Percentiles rank a stretch among this genome's conserved stretches.
These are phyloP conservation scores for Neohortaea acidophila DNA, from an alignment of 495 filamentous ascomycete genomes.

Conservation along the genomic window DNA sequence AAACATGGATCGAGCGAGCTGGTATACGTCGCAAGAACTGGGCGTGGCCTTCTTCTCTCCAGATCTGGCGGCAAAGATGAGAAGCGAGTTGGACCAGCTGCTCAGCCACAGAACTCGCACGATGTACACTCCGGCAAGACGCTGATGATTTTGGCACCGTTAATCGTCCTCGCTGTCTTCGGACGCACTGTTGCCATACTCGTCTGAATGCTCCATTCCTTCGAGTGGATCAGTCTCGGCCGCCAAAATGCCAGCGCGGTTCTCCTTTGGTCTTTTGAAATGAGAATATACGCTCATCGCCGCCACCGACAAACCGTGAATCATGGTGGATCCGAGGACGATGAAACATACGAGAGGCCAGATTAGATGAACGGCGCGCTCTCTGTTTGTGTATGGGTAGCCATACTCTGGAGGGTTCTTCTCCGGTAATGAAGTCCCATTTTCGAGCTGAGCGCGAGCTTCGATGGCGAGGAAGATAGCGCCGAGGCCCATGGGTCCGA, in stretches of 20 bases:
- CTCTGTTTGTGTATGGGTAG: conserved; percentile 14
- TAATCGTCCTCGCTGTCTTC: too few relatives aligned
- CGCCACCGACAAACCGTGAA: conserved; percentile 34
- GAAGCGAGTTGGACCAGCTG: neutral
- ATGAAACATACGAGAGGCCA: conserved; percentile 38
- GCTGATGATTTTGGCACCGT: too few relatives aligned
- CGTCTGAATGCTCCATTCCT: conserved; percentile 32
- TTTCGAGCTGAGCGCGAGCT: conserved; percentile 33
- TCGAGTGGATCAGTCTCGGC: conserved; percentile 28
- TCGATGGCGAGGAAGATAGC: conserved; percentile 38
- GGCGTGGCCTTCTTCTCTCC: conserved; percentile 45
- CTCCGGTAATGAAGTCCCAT: conserved; percentile 23
- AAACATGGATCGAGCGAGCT: conserved; percentile 63
- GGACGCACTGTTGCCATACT: too few relatives aligned
- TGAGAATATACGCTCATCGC: conserved; percentile 31
- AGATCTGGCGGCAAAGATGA: neutral
- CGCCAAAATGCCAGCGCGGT: conserved; percentile 25
- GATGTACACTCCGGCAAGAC: too few relatives aligned
- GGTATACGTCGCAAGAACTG: conserved; percentile 65
- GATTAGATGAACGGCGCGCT: conserved; percentile 27
- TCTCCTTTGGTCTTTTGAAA: conserved; percentile 25
- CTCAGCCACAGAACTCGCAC: neutral
- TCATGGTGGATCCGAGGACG: conserved; percentile 32
- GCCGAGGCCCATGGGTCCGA: conserved; percentile 39
- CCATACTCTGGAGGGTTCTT: conserved; percentile 24